A percentile compares a stretch with the other conserved stretches of the same genome.
Conservation (phyloP, 768 basidiomycete species). For the Imleria badia region DNA sequence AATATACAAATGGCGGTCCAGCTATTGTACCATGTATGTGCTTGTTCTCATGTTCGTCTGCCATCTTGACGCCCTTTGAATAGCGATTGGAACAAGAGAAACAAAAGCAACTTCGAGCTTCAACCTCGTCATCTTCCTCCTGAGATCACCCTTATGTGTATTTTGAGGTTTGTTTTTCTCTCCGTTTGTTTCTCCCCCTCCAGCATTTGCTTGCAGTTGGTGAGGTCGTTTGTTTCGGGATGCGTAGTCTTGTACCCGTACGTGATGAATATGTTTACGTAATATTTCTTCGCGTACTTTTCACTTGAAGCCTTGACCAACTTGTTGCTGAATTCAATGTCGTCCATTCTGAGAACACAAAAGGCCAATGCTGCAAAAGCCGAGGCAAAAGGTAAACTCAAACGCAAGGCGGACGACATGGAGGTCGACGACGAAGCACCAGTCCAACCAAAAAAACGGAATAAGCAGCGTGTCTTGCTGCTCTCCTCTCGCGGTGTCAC, state of each 20-base stretch:
- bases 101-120: constrained; percentile 67
- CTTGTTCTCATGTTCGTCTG: not conserved
- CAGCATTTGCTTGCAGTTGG: not conserved
- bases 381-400: constrained; percentile 45
- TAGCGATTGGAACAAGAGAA: constrained; percentile 89
- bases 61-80: constrained; percentile 8
- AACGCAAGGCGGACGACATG: constrained; percentile 64
- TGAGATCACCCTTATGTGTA: constrained; percentile 14
- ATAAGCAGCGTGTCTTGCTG: constrained; percentile 94
- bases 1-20: constrained; percentile 98
- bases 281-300: constrained; percentile 8
- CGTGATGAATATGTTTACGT: constrained; percentile 21
- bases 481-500: constrained; percentile 93
- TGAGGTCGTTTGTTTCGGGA: constrained; percentile 5
- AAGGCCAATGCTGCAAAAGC: constrained; percentile 54
- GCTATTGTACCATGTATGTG: constrained; percentile 77
- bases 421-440: constrained; percentile 53
- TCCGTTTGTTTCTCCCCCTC: not conserved
- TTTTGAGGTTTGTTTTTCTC: not conserved
- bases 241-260: constrained; percentile 12
- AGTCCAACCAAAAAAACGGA: constrained; percentile 56
- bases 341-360: constrained; percentile 62
- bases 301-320: not conserved
- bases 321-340: constrained; percentile 41
- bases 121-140: constrained; percentile 30